Evolutionary conservation across 108 stramenopile genomes (phyloP).

Genomic region (Conticribra guillardii): DNA sequence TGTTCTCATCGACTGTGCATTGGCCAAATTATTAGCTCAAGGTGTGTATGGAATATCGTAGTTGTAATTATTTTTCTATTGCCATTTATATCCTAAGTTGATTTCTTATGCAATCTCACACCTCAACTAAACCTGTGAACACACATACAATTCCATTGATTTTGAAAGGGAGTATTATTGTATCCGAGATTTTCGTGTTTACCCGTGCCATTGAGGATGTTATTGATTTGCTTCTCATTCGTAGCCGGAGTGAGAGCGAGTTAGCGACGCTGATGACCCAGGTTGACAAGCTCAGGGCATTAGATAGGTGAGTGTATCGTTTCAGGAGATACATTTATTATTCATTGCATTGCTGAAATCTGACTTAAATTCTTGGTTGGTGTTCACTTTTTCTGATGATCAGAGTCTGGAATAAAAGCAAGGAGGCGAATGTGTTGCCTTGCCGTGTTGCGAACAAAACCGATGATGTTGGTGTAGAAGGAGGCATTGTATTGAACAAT

Average conservation of each 20-base stretch:
- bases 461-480: conserved; percentile 1
- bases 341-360: too few relatives aligned
- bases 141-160: too few relatives aligned
- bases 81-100: too few relatives aligned
- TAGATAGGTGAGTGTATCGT: too few relatives aligned
- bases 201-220: conserved; percentile 88
- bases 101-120: too few relatives aligned
- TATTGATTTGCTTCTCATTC: conserved; percentile 81
- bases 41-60: too few relatives aligned
- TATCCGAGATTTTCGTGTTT: conserved; percentile 88
- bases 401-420: conserved; percentile 69
- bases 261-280: conserved; percentile 83
- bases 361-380: too few relatives aligned
- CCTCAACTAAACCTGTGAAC: too few relatives aligned
- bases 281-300: conserved; percentile 69
- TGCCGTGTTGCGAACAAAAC: conserved; percentile 55
- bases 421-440: conserved; percentile 56
- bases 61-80: too few relatives aligned
- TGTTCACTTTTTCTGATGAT: too few relatives aligned
- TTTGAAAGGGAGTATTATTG: conserved; percentile 68
- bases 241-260: conserved; percentile 83
- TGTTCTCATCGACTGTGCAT: conserved; percentile 84
- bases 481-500: conserved; percentile 59
- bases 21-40: conserved; percentile 82
- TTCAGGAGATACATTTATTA: too few relatives aligned